Evolutionary conservation across 202 grass and related monocot genomes (phyloP), one percentile per base, ranked within the genome.

Genomic region (Carex arenaria): DNA sequence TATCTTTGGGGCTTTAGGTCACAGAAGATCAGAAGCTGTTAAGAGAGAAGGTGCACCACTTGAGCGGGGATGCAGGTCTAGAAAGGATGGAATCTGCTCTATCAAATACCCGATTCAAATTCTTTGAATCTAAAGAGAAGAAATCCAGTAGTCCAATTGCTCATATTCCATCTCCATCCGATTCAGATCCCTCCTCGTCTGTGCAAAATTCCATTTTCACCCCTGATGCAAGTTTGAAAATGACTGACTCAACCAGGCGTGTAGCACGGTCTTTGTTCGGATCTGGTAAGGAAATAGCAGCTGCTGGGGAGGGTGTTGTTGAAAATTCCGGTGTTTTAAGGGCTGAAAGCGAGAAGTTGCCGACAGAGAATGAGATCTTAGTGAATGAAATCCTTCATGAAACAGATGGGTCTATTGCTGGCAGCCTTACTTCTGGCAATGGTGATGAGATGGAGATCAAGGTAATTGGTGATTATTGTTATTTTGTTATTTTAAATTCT

Each of bases 381-480:
- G 89, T 99, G 19, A 99, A 95, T 88, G 93, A 95, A 81, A 94
- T 99, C 77, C 84, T 99, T 75, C 91, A 99, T 87, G 79, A 87
- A 81, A 79, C 85, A 0, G 55, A 85, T 85, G 87, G 13, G 64
- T 43, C 55, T 53, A 82, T 92, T 72, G 61, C 82, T 77, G 64
- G 30, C 19, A 84, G 85, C 64, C 78, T 90, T 91, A 86, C 84
- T 67, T 54, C 36, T 74, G 32, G 23, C 26, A 71, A 78, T 73
- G 65, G 31, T 23, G 75, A 73, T 3, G 86, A 98, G 72, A 70
- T 85, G 54, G 85, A 82, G 71, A 85, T 94, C 60, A 88, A 95
- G 93, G 95, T 98, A 81, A 82, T 64, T 34, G 15, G 42, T 67
- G 10, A 82, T 36, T 66, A 17, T 53, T 54, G 23, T 31, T 34